These are phyloP conservation scores for Carex scoparia DNA, from an alignment of 176 grass and related monocot genomes.

Conservation along the genomic window DNA sequence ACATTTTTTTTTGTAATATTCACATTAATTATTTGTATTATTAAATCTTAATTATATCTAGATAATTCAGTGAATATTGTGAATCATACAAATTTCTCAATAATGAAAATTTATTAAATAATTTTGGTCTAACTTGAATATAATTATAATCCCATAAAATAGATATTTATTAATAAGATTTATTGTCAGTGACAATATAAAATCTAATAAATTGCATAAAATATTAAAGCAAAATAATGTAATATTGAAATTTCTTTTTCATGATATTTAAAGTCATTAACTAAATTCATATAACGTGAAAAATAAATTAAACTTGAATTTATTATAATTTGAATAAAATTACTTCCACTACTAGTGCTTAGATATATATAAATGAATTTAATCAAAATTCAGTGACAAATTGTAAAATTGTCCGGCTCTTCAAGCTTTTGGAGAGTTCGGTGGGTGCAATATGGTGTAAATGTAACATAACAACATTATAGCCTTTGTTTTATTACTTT, in stretches of 20 bases:
- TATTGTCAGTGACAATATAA: not conserved
- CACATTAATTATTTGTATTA: no score
- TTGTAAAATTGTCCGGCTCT: not conserved
- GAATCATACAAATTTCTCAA: not conserved
- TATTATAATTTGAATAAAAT: not conserved
- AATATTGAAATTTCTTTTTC: not conserved
- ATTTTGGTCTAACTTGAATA: not conserved
- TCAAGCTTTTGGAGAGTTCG: not conserved
- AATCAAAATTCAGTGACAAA: not conserved
- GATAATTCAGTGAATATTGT: no score
- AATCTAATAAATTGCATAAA: not conserved
- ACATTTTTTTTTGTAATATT: no score
- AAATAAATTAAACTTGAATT: not conserved
- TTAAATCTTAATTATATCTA: no score
- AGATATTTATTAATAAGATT: not conserved
- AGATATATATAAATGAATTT: not conserved
- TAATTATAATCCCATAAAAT: not conserved
- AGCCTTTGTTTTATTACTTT: not conserved
- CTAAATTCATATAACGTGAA: not conserved
- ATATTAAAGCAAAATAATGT: not conserved
- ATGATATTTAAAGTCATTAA: not conserved
- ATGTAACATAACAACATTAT: not conserved
- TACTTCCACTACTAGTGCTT: not conserved
- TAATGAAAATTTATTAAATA: not conserved
- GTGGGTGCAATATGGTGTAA: not conserved